These are phyloP conservation scores for Prosopis cineraria DNA, from an alignment of 306 rosid genomes.

Conservation along the genomic window DNA sequence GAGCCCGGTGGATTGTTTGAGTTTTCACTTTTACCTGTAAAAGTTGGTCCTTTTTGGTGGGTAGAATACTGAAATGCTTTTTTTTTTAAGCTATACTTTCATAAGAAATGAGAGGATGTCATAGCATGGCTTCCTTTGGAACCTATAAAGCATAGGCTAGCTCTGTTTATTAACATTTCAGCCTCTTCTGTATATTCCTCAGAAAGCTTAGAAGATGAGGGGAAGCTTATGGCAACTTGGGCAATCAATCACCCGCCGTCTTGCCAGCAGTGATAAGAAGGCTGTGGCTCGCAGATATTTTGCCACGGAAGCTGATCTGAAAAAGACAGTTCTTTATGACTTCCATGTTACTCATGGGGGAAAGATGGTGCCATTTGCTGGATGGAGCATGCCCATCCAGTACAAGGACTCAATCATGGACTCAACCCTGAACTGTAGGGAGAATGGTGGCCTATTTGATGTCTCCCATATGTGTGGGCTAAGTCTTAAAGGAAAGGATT, in stretches of 20 bases:
- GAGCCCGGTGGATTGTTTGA: not conserved
- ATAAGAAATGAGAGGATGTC: not conserved
- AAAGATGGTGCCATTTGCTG: constrained; percentile 98
- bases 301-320: constrained; percentile 76
- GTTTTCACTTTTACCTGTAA: not conserved
- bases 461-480: constrained; percentile 93
- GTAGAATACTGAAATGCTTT: not conserved
- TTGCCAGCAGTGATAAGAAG: constrained; percentile 79
- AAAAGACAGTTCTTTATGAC: constrained; percentile 80
- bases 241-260: constrained; percentile 81
- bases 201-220: constrained; percentile 58
- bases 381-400: constrained; percentile 98
- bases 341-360: constrained; percentile 89
- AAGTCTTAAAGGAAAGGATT: constrained; percentile 89
- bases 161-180: not conserved
- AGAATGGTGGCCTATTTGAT: constrained; percentile 84
- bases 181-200: not conserved
- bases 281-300: constrained; percentile 68
- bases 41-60: not conserved
- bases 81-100: not conserved
- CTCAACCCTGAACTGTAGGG: constrained; percentile 83
- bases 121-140: not conserved
- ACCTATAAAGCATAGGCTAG: not conserved
- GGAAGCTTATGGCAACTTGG: constrained; percentile 83
- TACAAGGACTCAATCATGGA: constrained; percentile 96